Conservation (phyloP, 179 eudicot species). For the Spinacia oleracea region DNA sequence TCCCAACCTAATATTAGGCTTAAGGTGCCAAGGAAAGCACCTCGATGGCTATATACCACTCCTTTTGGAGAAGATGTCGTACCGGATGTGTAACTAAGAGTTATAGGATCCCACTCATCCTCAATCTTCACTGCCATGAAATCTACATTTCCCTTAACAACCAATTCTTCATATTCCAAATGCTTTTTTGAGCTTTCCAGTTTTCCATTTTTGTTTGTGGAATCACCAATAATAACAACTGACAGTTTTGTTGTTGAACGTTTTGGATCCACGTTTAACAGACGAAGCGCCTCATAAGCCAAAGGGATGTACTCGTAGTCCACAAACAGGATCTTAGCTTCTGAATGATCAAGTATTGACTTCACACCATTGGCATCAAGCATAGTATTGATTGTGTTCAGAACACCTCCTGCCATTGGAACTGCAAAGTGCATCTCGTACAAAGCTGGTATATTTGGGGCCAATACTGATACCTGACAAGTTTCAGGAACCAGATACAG, state of each 20-base stretch:
- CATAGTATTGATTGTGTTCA: conserved; percentile 64
- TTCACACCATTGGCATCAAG: conserved; percentile 55
- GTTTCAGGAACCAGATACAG: background rate
- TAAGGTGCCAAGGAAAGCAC: conserved; percentile 55
- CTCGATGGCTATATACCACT: conserved; percentile 68
- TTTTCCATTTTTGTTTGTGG: conserved; percentile 25
- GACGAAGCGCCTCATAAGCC: conserved; percentile 48
- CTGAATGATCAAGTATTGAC: conserved; percentile 57
- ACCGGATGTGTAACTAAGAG: conserved; percentile 68
- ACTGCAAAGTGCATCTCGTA: conserved; percentile 79
- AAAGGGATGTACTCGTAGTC: conserved; percentile 49
- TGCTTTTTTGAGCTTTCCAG: conserved; percentile 34
- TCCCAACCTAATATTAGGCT: conserved; percentile 61
- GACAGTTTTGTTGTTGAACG: conserved; percentile 22
- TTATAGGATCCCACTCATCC: conserved; percentile 65
- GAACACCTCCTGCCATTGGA: conserved; percentile 76
- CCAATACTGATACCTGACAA: conserved; percentile 59
- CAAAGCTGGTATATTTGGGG: conserved; percentile 68
- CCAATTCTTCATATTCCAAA: conserved; percentile 24
- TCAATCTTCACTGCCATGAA: conserved; percentile 19
- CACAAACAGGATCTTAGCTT: conserved; percentile 60
- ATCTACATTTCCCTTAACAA: conserved; percentile 27
- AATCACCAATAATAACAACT: conserved; percentile 46
- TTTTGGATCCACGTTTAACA: conserved; percentile 27
- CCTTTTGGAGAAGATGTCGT: conserved; percentile 73